A percentile compares a stretch with the other conserved stretches of the same genome.
phyloP scores from a whole-genome alignment of 75 land plant species.

The Selaginella tamariscina region DNA sequence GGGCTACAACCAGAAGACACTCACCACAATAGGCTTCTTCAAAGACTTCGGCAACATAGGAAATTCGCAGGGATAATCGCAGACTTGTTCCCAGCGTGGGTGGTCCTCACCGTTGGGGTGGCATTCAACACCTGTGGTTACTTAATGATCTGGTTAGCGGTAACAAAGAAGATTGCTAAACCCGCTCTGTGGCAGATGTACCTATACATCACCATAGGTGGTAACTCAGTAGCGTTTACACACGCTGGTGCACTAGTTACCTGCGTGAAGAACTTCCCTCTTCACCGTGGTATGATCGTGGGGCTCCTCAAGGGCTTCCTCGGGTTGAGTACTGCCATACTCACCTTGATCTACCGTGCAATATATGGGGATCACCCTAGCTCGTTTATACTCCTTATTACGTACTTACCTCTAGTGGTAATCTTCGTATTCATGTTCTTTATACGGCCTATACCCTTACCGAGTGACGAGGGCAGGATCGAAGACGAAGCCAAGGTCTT shows the following conservation, averaged over 20 bases:
- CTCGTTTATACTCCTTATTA: constrained; percentile 15
- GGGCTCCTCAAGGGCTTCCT: constrained; percentile 21
- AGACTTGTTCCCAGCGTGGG: constrained; percentile 5
- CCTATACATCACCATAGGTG: constrained; percentile 1
- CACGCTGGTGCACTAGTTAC: constrained; percentile 7
- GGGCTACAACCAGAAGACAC: constrained; percentile 6
- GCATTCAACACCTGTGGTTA: constrained; percentile 1
- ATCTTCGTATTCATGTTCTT: constrained; percentile 7
- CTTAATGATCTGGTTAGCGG: constrained; percentile 9
- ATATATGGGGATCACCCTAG: constrained; percentile 16
- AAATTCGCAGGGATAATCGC: neutral
- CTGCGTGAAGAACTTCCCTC: constrained; percentile 12
- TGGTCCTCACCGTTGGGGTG: constrained; percentile 1
- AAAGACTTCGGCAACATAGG: constrained; percentile 11
- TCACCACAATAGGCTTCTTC: constrained; percentile 6
- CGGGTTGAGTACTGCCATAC: constrained; percentile 30
- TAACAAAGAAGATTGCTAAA: neutral
- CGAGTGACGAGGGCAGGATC: neutral
- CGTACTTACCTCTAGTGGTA: neutral
- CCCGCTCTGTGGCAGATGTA: constrained; percentile 8
- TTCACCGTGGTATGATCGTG: constrained; percentile 21
- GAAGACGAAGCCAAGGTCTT: constrained; percentile 8
- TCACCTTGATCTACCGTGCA: constrained; percentile 17
- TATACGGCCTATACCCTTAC: neutral
- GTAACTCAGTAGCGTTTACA: constrained; percentile 6